These are phyloP conservation scores for Candida dubliniensis DNA, from an alignment of 1,139 yeast species.

Conservation along the genomic window DNA sequence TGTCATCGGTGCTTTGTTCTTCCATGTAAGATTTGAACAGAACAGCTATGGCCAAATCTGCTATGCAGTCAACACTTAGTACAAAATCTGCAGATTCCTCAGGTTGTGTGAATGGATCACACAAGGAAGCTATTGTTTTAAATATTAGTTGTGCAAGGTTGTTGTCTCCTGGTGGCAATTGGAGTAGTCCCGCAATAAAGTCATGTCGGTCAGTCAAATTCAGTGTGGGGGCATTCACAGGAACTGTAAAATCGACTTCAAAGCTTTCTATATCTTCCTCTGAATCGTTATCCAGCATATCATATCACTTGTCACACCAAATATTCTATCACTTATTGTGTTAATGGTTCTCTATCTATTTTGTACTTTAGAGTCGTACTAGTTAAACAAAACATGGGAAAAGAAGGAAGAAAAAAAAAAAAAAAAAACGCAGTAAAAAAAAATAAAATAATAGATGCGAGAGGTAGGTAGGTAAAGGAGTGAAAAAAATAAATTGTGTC, in stretches of 20 bases:
- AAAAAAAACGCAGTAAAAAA: background rate
- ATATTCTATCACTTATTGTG: background rate
- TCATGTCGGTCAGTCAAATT: constrained; percentile 24
- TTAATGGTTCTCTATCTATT: too few species aligned
- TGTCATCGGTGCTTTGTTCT: constrained; percentile 5
- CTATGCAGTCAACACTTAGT: constrained; percentile 53
- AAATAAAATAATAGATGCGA: background rate
- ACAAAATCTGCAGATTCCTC: constrained; percentile 54
- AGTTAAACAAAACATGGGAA: background rate
- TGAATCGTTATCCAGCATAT: constrained; percentile 24
- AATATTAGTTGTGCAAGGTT: constrained; percentile 19
- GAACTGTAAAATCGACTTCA: constrained; percentile 30
- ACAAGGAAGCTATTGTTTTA: constrained; percentile 41
- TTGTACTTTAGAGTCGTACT: background rate
- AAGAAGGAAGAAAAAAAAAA: background rate
- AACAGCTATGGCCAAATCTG: constrained; percentile 53
- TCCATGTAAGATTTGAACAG: constrained; percentile 16
- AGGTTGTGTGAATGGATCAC: constrained; percentile 72
- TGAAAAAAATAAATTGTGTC: background rate
- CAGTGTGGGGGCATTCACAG: constrained; percentile 16
- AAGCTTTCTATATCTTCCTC: constrained; percentile 22
- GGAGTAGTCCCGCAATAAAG: constrained; percentile 19
- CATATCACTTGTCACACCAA: constrained; percentile 16
- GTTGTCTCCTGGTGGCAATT: constrained; percentile 19
- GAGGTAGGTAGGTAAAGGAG: background rate